Evolutionary conservation across 176 grass and related monocot species (phyloP), one percentile per base, ranked within the genome.

Genomic region (Avena insularis): DNA sequence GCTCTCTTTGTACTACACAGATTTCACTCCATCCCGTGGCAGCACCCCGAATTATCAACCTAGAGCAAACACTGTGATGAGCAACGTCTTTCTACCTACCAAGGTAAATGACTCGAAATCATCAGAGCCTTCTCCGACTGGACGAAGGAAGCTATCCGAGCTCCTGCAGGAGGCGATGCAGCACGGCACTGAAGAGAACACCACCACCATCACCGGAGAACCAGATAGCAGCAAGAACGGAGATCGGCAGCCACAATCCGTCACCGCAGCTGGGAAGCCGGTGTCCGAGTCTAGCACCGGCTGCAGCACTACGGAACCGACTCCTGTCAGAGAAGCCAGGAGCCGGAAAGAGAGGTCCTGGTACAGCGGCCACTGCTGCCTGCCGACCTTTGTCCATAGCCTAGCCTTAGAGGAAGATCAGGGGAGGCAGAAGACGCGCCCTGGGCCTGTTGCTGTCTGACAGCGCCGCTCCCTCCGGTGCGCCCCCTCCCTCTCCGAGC

Each of bases 11-110:
- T 58, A 16, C 23, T 76, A 35, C 84, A 47, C 90, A 99, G 94
- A 99, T 82, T 99, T 99, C 89, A 99, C 97, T 56, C 97, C 97
- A 27, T 99, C 97, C 54, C 92, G 90, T 60, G 94, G 94, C 29
- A 94, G 75, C 78, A 96, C 94, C 27, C 97, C 97, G 16, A 91
- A 67, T 70, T 76, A 94, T 68, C 92, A 87, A 68, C 76, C 85
- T n/a, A 90, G 88, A 59, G 64, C 79, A 23, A 85, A 86, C 2
- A 90, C 78, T 36, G 89, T 89, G 64, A 86, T 76, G 83, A 83
- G 59, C 68, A 90, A 87, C 62, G 16, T 83, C 3, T 81, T 92
- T 47, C 56, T 86, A n/a, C 79, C 85, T 16, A 77, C 71, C 9
- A 90, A 89, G 17, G 33, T 15, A 17, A 45, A 71, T 11, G 86